phyloP scores from a whole-genome alignment of 441 rosid genomes.

The Brassica hybrid region DNA sequence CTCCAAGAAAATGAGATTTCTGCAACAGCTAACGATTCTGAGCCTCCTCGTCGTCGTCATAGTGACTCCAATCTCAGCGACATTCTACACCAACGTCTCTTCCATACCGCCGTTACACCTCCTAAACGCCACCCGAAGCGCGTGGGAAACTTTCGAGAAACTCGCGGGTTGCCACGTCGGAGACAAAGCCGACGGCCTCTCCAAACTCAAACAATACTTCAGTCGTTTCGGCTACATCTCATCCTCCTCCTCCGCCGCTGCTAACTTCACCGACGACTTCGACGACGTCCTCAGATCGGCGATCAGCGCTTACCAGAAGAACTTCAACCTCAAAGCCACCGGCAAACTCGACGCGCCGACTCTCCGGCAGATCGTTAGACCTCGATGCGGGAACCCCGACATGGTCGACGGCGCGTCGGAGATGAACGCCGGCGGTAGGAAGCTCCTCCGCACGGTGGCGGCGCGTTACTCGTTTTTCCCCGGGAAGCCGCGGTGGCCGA shows the following conservation, averaged over 20 bases:
- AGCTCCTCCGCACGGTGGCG: conserved; percentile 41
- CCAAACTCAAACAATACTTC: conserved; percentile 68
- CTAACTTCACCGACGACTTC: conserved; percentile 56
- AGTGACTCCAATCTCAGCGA: conserved; percentile 46
- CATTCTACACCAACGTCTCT: conserved; percentile 59
- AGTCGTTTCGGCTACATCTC: conserved; percentile 69
- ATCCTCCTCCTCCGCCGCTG: neutral
- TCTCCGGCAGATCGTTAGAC: conserved; percentile 52
- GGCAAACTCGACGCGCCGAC: conserved; percentile 68
- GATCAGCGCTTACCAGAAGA: conserved; percentile 55
- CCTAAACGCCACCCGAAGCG: conserved; percentile 45
- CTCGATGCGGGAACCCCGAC: conserved; percentile 80
- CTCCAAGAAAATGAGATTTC: conserved; percentile 21
- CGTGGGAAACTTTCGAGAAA: conserved; percentile 65
- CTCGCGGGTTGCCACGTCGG: conserved; percentile 72
- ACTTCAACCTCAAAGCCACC: conserved; percentile 68
- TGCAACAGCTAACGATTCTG: neutral
- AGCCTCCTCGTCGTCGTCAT: conserved; percentile 33
- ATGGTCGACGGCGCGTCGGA: conserved; percentile 66
- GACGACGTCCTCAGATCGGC: conserved; percentile 59
- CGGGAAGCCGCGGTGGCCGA: conserved; percentile 73
- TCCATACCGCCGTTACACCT: conserved; percentile 52
- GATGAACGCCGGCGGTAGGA: conserved; percentile 75
- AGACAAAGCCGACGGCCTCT: conserved; percentile 49
- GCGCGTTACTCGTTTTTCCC: conserved; percentile 71